Evolutionary conservation across 2,329 filamentous ascomycete species (phyloP), one percentile per base, ranked within the genome.

Genomic region (Diaporthe sp.): DNA sequence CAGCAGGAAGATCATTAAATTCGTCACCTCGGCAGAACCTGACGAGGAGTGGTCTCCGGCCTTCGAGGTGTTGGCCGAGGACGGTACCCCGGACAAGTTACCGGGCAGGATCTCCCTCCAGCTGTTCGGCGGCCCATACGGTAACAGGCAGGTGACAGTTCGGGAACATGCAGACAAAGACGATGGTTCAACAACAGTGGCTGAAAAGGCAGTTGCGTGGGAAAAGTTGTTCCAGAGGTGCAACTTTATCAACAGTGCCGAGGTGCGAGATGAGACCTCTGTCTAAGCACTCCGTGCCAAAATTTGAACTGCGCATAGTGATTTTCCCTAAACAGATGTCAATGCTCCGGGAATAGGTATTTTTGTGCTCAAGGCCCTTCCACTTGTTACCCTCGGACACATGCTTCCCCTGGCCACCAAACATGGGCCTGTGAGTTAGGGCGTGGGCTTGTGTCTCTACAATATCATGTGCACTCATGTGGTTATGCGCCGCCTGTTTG

Each of bases 141-240:
- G 58, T 2, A 62, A 46, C 22, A 61, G 25, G 2, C 39, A 42
- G 17, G 51, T 68, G 31, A 51, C 51, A 19, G 39, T 73, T 31
- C 19, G 46, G 19, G 19, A 51, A 34, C 4, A 53, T 9, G 0
- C 12, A 37, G 19, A 6, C n/a, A 42, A 31, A 3, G 42, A 15
- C 1, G 49, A 42, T 19, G n/a, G 8, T 12, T 6, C 22, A 8
- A 1, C 77, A 17, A 75, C 70, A 12, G 76, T 72, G 39, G 73
- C 75, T 0, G 76, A 76, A n/a, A 34, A 60, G 42, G 77, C 79
- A 12, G 31, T 80, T 0, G 46, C 46, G 10, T 77, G 78, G 79
- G 79, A 80, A 76, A 79, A 67, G 31, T 10, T 81, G 31, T 76
- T 81, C 37, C 74, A 80, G 31, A 76, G 80, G 51, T 81, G 80